Evolutionary conservation across 2,329 filamentous ascomycete genomes (phyloP).

Genomic region (Venturia asperata): DNA sequence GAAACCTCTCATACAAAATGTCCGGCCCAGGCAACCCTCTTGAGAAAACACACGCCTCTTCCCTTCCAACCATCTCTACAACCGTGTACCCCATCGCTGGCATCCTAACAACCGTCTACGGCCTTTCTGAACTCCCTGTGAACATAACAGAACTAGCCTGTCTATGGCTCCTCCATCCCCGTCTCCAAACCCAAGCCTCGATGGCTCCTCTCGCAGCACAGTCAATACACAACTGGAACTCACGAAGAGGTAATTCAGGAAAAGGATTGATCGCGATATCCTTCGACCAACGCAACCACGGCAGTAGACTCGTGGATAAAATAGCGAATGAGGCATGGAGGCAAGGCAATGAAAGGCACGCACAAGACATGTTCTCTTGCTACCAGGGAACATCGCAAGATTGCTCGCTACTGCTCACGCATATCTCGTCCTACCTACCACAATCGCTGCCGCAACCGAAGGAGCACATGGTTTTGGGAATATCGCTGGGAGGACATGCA

Average conservation of each 20-base stretch:
- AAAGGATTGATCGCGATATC: conserved; percentile 69
- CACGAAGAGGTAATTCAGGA: conserved; percentile 26
- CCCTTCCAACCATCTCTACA: conserved; percentile 48
- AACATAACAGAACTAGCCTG: conserved; percentile 56
- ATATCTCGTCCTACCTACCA: conserved; percentile 69
- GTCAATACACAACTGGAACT: conserved; percentile 62
- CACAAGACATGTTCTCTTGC: conserved; percentile 82
- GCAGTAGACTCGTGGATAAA: conserved; percentile 59
- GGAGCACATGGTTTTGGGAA: conserved; percentile 69
- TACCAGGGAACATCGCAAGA: conserved; percentile 70
- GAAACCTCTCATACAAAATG: not conserved
- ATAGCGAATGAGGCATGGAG: conserved; percentile 72
- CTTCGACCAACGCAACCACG: conserved; percentile 94
- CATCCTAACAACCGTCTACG: conserved; percentile 72
- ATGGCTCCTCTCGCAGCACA: conserved; percentile 71
- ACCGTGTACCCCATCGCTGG: conserved; percentile 67
- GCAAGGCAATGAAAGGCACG: conserved; percentile 70
- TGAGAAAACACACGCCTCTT: conserved; percentile 23
- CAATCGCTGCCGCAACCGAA: conserved; percentile 37
- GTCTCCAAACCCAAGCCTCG: conserved; percentile 59
- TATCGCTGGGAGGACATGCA: conserved; percentile 80
- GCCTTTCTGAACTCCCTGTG: conserved; percentile 63
- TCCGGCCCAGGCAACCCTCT: conserved; percentile 16
- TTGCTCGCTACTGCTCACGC: conserved; percentile 65
- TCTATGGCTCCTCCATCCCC: conserved; percentile 87